Base-by-base conservation (phyloP, 2,329 filamentous ascomycete genomes). In the Scytalidium lignicola region DNA sequence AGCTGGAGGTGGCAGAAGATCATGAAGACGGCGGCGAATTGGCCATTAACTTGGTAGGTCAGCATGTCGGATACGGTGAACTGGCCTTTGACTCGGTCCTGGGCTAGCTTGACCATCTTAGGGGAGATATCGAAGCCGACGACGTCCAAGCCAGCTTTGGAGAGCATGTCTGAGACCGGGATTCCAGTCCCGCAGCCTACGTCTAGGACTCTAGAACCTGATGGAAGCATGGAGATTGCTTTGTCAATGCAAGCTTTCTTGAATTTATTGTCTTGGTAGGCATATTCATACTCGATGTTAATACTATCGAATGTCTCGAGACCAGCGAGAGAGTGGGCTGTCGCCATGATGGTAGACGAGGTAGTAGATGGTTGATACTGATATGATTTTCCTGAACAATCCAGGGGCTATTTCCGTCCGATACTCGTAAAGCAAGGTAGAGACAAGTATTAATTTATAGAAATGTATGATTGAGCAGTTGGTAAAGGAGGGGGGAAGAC, bases 151-250 rank as follows among this genome's bases (percentile, higher is more conserved):
- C 62, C 61, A 9, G 60, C 60, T 6, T 58, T 46, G 8, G 55
- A 53, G 3, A 67, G 53, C 47, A 60, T 59, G 19, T 56, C 37
- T 3, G 62, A 53, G 18, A 63, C 59, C 5, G 63, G 62, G 10
- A 56, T 48, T n/a, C 63, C 64, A 8, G 63, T 66, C 10, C 63
- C 64, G 51, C 63, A 66, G 21, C 64, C 64, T 2, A 66, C 55
- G 39, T 66, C 60, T 10, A 65, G 55, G 26, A 62, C 54, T 29
- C 51, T 26, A 4, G 51, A 55, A 19, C 44, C 45, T 7, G 50
- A 20, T 13, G 40, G 42, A 15, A 60, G 41, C 12, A 42, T 13
- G 41, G 45, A 55, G 37, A 59, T 55, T 12, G 55, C 54, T 22
- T 48, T 48, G 20, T 51, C 49, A 26, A 59, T 47, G 41, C 58